Evolutionary conservation across 257 asterid species (phyloP), one percentile per base, ranked within the genome.

Genomic region (Rubia yunnanensis): DNA sequence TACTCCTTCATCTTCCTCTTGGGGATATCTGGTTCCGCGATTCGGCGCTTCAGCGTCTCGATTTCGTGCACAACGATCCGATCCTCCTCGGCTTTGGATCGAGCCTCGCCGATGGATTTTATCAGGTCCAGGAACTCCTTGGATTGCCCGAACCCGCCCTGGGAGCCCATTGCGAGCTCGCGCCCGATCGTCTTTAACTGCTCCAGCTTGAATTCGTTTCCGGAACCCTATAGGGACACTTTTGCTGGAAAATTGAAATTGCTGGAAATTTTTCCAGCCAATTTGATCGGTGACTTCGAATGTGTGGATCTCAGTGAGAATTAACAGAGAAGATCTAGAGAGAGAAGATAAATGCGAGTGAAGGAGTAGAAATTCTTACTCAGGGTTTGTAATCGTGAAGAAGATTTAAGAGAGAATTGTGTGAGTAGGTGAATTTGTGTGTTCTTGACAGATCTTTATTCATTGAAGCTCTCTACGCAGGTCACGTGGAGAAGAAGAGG

Each of bases 91-190:
- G 97, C 86, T 67, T 94, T 94, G 79, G 99, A 90, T 88, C 95
- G 94, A 66, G 96, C 72, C 79, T 94, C 97, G 22, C 99, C 99
- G 62, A 92, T 92, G 11, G 97, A 92, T 72, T 89, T 92, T 59
- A 92, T 86, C 66, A 92, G 91, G 87, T 88, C 96, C 5, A 86
- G 86, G 74, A 90, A 90, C 79, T 94, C 99, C 58, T 90, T 94
- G 10, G 99, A 88, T 69, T 94, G 96, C 32, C 94, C 89, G 68
- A 87, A 85, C 58, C 95, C 96, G 31, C 88, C 96, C 76, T 85
- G 99, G 79, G 96, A 88, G 76, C 96, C 86, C 97, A 90, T 88
- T 52, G 96, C 92, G 81, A 90, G 95, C 96, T 90, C 99, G 77
- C 97, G 82, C 7, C 97, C 97, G 70, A 94, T 85, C 11, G 92